These are phyloP conservation scores for Talaromyces sp. DNA, from an alignment of 2,329 filamentous ascomycete genomes.

Conservation along the genomic window DNA sequence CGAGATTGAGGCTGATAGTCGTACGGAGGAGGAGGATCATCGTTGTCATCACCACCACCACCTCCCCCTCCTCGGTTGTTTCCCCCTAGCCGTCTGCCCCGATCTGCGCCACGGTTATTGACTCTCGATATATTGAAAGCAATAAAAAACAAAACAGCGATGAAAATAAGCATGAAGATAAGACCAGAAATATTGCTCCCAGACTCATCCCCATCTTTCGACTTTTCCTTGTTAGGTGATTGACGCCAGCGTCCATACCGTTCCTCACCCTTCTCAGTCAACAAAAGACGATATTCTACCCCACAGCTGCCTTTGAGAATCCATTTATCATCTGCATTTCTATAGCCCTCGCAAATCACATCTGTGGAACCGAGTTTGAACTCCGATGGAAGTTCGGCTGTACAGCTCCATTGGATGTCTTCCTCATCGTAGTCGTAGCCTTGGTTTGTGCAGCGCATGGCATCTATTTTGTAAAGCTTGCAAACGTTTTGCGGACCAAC, in stretches of 20 bases:
- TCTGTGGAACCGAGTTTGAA: constrained; percentile 81
- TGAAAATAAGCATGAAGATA: constrained; percentile 31
- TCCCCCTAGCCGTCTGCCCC: constrained; percentile 26
- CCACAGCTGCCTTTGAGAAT: constrained; percentile 90
- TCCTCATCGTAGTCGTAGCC: constrained; percentile 74
- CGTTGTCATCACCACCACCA: constrained; percentile 35
- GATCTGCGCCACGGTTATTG: constrained; percentile 20
- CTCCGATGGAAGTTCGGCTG: constrained; percentile 59
- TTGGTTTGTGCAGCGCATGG: constrained; percentile 86
- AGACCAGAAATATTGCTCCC: background rate
- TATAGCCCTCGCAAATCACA: constrained; percentile 89
- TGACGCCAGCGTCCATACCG: constrained; percentile 56
- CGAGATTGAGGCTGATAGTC: constrained; percentile 27
- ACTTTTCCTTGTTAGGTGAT: background rate
- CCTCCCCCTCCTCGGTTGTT: constrained; percentile 34
- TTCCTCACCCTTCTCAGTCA: constrained; percentile 73
- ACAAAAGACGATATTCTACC: constrained; percentile 77
- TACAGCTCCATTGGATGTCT: constrained; percentile 90
- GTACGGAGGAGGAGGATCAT: constrained; percentile 43
- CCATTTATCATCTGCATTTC: constrained; percentile 70
- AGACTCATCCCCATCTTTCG: background rate
- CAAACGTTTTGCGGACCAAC: constrained; percentile 63
- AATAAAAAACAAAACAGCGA: constrained; percentile 26
- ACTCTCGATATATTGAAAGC: constrained; percentile 24
- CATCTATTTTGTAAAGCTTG: constrained; percentile 68